These are phyloP conservation scores for Rhizopus arrhizus DNA, from an alignment of 371 early-diverging fungal genomes.

Conservation along the genomic window DNA sequence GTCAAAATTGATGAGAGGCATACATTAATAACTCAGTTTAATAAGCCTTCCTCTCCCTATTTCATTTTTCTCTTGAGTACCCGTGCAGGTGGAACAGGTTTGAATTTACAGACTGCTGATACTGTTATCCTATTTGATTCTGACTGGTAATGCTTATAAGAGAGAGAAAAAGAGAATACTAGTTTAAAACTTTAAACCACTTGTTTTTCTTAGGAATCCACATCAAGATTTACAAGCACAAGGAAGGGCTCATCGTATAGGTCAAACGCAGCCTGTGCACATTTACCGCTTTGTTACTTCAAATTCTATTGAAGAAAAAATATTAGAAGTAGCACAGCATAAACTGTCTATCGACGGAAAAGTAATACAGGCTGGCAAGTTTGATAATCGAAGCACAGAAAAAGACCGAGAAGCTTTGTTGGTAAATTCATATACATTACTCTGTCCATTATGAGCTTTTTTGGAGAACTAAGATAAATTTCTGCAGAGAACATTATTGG, in stretches of 20 bases:
- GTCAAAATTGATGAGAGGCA: conserved; percentile 93
- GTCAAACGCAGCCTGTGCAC: conserved; percentile 99
- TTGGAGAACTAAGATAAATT: no score
- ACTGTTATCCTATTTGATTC: conserved; percentile 99
- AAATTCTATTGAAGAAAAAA: conserved; percentile 96
- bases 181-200: conserved; percentile 15
- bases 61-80: conserved; percentile 98
- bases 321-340: conserved; percentile 94
- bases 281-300: conserved; percentile 97
- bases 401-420: conserved; percentile 91
- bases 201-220: conserved; percentile 77
- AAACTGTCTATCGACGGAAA: conserved; percentile 97
- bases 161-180: not conserved
- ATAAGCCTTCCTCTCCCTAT: conserved; percentile 79
- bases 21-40: conserved; percentile 82
- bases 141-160: conserved; percentile 76
- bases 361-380: conserved; percentile 99
- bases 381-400: conserved; percentile 93
- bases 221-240: conserved; percentile 99
- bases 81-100: conserved; percentile 98
- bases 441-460: no score
- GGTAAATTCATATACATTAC: conserved; percentile 11
- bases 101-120: conserved; percentile 99
- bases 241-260: conserved; percentile 99
- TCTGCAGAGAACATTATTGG: no score